Evolutionary conservation across 2,329 filamentous ascomycete species (phyloP).

Genomic region (Sordariomycetes sp.): DNA sequence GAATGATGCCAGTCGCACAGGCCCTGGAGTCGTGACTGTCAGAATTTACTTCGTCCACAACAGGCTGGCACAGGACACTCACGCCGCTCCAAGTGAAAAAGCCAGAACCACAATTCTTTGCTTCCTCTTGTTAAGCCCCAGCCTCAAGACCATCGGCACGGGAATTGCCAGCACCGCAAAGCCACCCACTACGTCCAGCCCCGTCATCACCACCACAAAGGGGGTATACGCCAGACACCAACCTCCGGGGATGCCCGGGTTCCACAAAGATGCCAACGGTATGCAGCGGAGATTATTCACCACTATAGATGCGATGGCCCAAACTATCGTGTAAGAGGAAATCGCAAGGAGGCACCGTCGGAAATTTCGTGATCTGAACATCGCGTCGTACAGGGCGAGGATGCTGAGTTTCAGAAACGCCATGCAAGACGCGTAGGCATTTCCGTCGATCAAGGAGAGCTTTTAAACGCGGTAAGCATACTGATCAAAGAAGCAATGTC

Average conservation of each 20-base stretch:
- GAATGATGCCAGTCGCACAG: slow-evolving; percentile 1
- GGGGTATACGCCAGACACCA: background rate
- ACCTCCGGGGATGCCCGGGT: background rate
- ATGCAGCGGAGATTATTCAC: background rate
- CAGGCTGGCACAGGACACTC: background rate
- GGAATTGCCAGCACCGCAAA: background rate
- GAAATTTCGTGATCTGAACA: background rate
- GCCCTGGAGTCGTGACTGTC: background rate
- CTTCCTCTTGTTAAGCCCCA: background rate
- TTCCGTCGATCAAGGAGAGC: background rate
- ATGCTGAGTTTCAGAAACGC: slow-evolving; percentile 1
- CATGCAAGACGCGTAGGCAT: background rate
- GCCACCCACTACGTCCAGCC: background rate
- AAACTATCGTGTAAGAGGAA: background rate
- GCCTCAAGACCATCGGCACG: background rate
- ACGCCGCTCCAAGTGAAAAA: background rate
- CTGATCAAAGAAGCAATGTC: background rate
- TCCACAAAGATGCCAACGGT: background rate
- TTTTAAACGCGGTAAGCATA: background rate
- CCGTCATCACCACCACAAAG: background rate
- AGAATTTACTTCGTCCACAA: background rate
- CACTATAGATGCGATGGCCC: background rate
- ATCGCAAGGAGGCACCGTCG: background rate
- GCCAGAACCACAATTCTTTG: background rate
- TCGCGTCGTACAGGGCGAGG: background rate